Evolutionary conservation across 345 rosid species (phyloP).

Genomic region (Cochlearia excelsa): DNA sequence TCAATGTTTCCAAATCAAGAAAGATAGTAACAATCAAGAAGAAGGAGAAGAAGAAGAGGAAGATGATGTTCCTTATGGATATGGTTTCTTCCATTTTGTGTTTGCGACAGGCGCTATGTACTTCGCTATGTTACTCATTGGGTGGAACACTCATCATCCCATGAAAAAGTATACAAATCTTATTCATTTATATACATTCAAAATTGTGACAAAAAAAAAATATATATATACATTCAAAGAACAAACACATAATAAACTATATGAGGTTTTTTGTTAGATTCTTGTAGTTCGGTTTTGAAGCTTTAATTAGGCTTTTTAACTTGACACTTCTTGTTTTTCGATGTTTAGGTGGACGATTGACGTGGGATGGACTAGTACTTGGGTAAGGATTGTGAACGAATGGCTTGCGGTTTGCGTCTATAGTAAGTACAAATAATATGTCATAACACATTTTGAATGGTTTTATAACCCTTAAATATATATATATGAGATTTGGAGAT

Average conservation of each 20-base stretch:
- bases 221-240: too few species aligned
- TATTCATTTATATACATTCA: too few species aligned
- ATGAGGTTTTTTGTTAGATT: too few species aligned
- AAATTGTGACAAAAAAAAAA: too few species aligned
- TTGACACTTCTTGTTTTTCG: too few species aligned
- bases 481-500: background rate
- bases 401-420: conserved; percentile 92
- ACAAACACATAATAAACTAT: too few species aligned
- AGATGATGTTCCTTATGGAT: conserved; percentile 81
- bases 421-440: conserved; percentile 43
- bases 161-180: conserved; percentile 54
- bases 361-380: conserved; percentile 97
- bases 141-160: conserved; percentile 87
- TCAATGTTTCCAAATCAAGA: conserved; percentile 55
- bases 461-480: too few species aligned
- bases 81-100: conserved; percentile 95
- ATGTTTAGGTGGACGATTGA: conserved; percentile 88
- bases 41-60: conserved; percentile 48
- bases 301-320: too few species aligned
- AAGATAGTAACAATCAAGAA: conserved; percentile 32
- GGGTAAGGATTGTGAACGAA: conserved; percentile 90
- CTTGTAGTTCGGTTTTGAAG: too few species aligned
- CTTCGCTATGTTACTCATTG: conserved; percentile 83
- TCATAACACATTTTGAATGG: background rate
- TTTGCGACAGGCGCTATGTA: conserved; percentile 97